Percentiles rank a stretch among this genome's conserved stretches.
These are phyloP conservation scores for Cyclotella distinguenda DNA, from an alignment of 108 stramenopile genomes.

Conservation along the genomic window DNA sequence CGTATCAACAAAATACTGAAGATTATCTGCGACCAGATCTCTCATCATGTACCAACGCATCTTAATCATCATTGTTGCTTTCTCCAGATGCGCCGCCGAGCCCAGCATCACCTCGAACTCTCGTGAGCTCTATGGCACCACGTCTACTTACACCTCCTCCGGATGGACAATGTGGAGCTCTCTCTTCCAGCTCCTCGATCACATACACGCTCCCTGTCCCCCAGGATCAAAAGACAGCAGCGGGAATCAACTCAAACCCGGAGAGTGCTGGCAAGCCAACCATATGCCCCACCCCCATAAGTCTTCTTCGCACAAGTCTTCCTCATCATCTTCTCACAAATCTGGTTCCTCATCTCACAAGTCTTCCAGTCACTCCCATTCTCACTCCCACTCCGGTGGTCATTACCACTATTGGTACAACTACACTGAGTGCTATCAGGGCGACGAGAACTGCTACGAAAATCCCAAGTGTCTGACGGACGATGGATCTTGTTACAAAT, in stretches of 20 bases:
- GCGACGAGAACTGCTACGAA: constrained; percentile 3
- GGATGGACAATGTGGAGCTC: constrained; percentile 14
- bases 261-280: not conserved
- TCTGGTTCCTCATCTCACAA: no score
- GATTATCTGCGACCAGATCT: no score
- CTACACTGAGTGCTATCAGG: not conserved
- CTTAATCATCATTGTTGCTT: not conserved
- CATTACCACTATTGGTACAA: not conserved
- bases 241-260: no score
- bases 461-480: not conserved
- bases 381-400: not conserved
- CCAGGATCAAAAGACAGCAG: constrained; percentile 1
- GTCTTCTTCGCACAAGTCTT: not conserved
- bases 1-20: no score
- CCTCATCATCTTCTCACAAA: not conserved
- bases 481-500: not conserved
- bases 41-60: not conserved
- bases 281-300: not conserved
- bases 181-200: constrained; percentile 12
- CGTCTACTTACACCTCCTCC: not conserved
- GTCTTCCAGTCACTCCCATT: not conserved
- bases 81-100: not conserved
- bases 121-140: no score
- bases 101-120: constrained; percentile 3
- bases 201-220: constrained; percentile 13